Base-by-base conservation (phyloP, 768 basidiomycete genomes). In the Kwoniella botswanensis region DNA sequence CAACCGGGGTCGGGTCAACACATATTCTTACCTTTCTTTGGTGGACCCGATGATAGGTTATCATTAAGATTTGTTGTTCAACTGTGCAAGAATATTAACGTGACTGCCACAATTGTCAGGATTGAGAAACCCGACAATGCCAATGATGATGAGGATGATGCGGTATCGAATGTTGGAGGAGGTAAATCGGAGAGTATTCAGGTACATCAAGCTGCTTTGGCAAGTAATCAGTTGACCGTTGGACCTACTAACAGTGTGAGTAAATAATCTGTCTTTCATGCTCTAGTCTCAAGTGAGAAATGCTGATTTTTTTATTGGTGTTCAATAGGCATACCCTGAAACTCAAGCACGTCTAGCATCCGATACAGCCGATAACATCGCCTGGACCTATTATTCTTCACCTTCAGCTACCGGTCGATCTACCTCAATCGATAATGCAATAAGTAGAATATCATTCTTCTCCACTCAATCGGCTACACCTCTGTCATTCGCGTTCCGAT, bases 31-130 rank as follows among this genome's bases (percentile, higher is more conserved):
- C 92, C 95, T 0, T 98, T 96, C 88, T 92, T 93, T 80, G 96
- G 96, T 46, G 96, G 96, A 0, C 90, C 93, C 0, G 96, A 99
- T 80, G 96, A 98, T 81, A 89, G 97, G 0, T 86, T 93, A 22
- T 93, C 93, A 0, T 85, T 98, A 29, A 85, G 87, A 41, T 89
- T 98, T 76, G 88, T 93, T 4, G 88, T 92, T 43, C 95, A 98
- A 81, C 85, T 97, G 35, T 92, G 94, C 67, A 83, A 84, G 42
- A 90, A 91, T 71, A 18, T 52, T 2, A 91, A 90, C 73, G 87
- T 93, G 0, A 88, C 83, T 4, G 97, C 93, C 0, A 93, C 92
- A 0, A 88, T 93, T 0, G 84, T 96, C 1, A 86, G 90, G 60
- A 85, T 96, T 42, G 67, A 75, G 54, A 72, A 67, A 22, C 65